Base-by-base conservation (phyloP, 306 rosid species). In the Medicago truncatula region DNA sequence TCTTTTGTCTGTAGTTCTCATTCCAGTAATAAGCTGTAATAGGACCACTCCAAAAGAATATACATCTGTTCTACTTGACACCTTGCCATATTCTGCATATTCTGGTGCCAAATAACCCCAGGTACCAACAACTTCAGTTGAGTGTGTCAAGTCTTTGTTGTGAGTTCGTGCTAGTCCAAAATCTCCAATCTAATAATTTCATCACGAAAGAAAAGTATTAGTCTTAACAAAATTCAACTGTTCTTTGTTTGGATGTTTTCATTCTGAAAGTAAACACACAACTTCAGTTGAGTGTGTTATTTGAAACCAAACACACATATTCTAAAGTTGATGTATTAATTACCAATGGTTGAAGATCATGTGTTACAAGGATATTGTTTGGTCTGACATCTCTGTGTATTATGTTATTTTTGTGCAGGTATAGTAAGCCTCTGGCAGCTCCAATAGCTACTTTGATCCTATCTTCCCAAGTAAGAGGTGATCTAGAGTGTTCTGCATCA, bases 91-190 rank as follows among this genome's bases (percentile, higher is more conserved):
- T 85, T 91, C 93, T 20, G 92, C 96, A 83, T 93, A 93, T 84
- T 93, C 98, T 40, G 98, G 98, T 63, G 97, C 97, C 82, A 93
- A 50, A 81, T 93, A 93, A 76, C 98, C 98, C 70, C 89, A 75
- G 11, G 94, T 82, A 76, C 98, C 98, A 28, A 93, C 90, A 43
- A 91, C 90, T 73, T 86, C 86, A 0, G 96, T 89, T 7, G 92
- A 81, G 23, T 68, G 86, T 75, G 79, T 83, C 0, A 87, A 31
- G 74, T 90, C 82, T 59, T 81, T 84, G 49, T 73, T 77, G 75
- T 88, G 93, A 40, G 75, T 85, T 82, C 89, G 87, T 64, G 98
- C 97, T 31, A 93, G 85, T 11, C 98, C 98, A 71, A 93, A 93
- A 79, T 93, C 97, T 73, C 98, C 98, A 25, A 93, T 64, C 98